phyloP scores from a whole-genome alignment of 768 basidiomycete genomes.

The Dacryopinax spathularia region DNA sequence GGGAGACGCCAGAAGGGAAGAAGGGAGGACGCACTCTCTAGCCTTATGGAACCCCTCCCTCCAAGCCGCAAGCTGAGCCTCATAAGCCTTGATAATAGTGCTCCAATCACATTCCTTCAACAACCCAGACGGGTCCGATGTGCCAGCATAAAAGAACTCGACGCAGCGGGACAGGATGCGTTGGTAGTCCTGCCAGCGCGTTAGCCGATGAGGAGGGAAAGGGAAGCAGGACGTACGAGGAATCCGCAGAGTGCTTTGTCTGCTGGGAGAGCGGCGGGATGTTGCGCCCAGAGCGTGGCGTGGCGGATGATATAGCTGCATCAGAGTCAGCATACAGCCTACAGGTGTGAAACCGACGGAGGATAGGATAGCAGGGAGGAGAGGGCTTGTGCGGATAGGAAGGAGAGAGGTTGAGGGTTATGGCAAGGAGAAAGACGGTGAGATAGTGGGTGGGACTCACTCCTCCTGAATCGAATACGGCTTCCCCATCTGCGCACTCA shows the following conservation, averaged over 20 bases:
- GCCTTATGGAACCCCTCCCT: constrained; percentile 35
- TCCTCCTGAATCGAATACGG: constrained; percentile 88
- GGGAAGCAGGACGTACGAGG: constrained; percentile 38
- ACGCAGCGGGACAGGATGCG: constrained; percentile 76
- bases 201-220: background rate
- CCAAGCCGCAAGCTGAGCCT: constrained; percentile 56
- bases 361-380: background rate
- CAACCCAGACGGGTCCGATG: constrained; percentile 64
- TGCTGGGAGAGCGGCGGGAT: constrained; percentile 44
- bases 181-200: constrained; percentile 52
- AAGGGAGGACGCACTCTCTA: constrained; percentile 2
- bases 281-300: constrained; percentile 56
- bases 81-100: constrained; percentile 68
- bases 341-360: constrained; percentile 10
- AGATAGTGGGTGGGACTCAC: constrained; percentile 32
- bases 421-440: background rate
- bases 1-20: too few species aligned
- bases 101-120: constrained; percentile 75
- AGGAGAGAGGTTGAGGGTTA: too few species aligned
- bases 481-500: constrained; percentile 94
- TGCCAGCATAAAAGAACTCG: constrained; percentile 69
- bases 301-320: constrained; percentile 82
- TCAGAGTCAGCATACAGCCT: too few species aligned
- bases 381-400: too few species aligned
- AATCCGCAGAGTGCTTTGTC: constrained; percentile 65